These are phyloP conservation scores for Lactifluus piperatus DNA, from an alignment of 768 basidiomycete species.

Conservation along the genomic window DNA sequence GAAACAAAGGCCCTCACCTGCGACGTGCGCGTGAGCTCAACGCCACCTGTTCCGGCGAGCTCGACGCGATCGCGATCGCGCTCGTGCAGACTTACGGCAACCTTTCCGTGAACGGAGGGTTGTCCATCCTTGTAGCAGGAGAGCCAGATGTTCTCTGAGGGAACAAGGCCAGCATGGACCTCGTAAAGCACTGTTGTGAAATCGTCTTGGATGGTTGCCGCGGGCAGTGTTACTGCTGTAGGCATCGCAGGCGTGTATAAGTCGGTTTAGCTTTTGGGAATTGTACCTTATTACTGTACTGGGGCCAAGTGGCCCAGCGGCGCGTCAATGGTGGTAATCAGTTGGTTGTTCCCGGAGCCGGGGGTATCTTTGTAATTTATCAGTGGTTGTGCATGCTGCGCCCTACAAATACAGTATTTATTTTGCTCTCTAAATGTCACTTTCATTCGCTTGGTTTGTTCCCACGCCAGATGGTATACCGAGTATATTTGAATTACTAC, in stretches of 20 bases:
- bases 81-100: constrained; percentile 14
- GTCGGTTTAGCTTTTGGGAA: neutral
- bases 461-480: no score
- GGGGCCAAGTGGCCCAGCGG: no score
- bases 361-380: no score
- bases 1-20: constrained; percentile 4
- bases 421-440: no score
- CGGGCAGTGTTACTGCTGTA: constrained; percentile 9
- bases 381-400: no score
- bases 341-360: no score
- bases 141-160: constrained; percentile 19
- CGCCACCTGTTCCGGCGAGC: constrained; percentile 9
- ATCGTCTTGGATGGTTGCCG: constrained; percentile 17
- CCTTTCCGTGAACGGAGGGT: constrained; percentile 17
- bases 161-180: constrained; percentile 13
- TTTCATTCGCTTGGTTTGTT: no score
- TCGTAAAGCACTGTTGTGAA: constrained; percentile 19
- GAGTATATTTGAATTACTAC: neutral
- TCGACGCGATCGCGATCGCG: constrained; percentile 18
- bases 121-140: constrained; percentile 19
- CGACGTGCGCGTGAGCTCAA: constrained; percentile 8
- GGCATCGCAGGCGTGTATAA: neutral
- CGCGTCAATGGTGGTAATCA: neutral
- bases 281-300: no score
- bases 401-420: no score